A percentile compares a stretch with the other conserved stretches of the same genome.
Conservation (phyloP, 2,329 filamentous ascomycete species). For the Fusarium anguioides region DNA sequence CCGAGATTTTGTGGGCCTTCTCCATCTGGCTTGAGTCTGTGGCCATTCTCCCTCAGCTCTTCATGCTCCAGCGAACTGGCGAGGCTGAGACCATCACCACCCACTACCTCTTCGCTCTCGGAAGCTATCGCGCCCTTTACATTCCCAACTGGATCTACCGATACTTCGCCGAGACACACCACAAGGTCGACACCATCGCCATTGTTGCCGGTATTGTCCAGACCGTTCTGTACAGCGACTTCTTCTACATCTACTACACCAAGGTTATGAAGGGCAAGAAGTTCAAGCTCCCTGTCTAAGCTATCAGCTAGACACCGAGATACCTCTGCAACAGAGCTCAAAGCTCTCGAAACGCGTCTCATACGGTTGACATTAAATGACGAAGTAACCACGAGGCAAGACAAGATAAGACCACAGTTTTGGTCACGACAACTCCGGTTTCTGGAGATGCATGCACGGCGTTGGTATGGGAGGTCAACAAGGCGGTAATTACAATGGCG, state of each 20-base stretch:
- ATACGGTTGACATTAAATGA: slow-evolving; percentile 23
- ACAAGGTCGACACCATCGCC: slow-evolving; percentile 85
- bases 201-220: slow-evolving; percentile 91
- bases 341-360: slow-evolving; percentile 16
- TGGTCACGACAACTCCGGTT: slow-evolving; percentile 39
- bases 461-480: slow-evolving; percentile 46
- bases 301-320: neutral
- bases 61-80: slow-evolving; percentile 97
- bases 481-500: slow-evolving; percentile 45
- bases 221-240: slow-evolving; percentile 96
- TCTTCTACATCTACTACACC: slow-evolving; percentile 99
- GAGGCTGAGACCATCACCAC: slow-evolving; percentile 99
- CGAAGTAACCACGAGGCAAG: slow-evolving; percentile 34
- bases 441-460: slow-evolving; percentile 48
- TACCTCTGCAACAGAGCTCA: slow-evolving; percentile 25
- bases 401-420: slow-evolving; percentile 20
- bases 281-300: slow-evolving; percentile 84
- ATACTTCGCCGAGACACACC: slow-evolving; percentile 78
- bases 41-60: slow-evolving; percentile 95
- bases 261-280: slow-evolving; percentile 93
- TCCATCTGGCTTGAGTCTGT: slow-evolving; percentile 98
- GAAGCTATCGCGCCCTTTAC: slow-evolving; percentile 91
- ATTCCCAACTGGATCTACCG: slow-evolving; percentile 99
- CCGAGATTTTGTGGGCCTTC: slow-evolving; percentile 96
- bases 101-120: slow-evolving; percentile 95